Conservation (phyloP, 352 stramenopile genomes). For the Phytophthora macrochlamydospora region DNA sequence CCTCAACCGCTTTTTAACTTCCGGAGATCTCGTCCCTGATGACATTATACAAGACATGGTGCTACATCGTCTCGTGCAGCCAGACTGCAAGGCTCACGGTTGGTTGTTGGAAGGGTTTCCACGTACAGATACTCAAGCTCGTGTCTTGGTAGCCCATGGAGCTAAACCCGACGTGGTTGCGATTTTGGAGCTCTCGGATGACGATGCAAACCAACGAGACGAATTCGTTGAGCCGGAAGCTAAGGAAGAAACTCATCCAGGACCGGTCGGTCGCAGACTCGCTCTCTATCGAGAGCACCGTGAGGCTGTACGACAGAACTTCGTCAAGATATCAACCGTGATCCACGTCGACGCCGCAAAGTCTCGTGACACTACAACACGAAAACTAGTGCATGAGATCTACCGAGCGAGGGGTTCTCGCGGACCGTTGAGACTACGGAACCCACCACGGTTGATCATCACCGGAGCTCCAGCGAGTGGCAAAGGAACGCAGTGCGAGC, state of each 20-base stretch:
- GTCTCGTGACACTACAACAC: conserved; percentile 43
- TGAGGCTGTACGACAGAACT: conserved; percentile 73
- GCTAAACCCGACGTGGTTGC: conserved; percentile 90
- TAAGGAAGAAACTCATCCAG: conserved; percentile 1
- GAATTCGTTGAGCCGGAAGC: conserved; percentile 76
- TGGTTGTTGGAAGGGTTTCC: conserved; percentile 97
- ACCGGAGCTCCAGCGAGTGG: conserved; percentile 92
- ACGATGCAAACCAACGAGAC: conserved; percentile 81
- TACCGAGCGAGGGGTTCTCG: conserved; percentile 54
- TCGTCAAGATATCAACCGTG: conserved; percentile 70
- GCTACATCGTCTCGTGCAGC: conserved; percentile 74
- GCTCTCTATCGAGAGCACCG: conserved; percentile 83
- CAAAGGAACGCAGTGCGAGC: conserved; percentile 97
- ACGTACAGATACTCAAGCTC: conserved; percentile 90
- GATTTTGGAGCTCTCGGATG: conserved; percentile 92
- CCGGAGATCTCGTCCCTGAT: conserved; percentile 92
- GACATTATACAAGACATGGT: conserved; percentile 92
- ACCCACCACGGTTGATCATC: conserved; percentile 88
- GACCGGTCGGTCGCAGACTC: conserved; percentile 46
- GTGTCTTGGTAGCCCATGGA: conserved; percentile 80
- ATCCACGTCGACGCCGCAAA: conserved; percentile 76
- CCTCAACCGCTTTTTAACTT: conserved; percentile 88
- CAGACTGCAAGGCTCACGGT: conserved; percentile 87
- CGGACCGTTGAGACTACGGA: conserved; percentile 41
- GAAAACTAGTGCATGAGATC: conserved; percentile 55